A percentile compares a stretch with the other conserved stretches of the same genome.
These are phyloP conservation scores for Pyrus communis DNA, from an alignment of 306 rosid species.

Conservation along the genomic window DNA sequence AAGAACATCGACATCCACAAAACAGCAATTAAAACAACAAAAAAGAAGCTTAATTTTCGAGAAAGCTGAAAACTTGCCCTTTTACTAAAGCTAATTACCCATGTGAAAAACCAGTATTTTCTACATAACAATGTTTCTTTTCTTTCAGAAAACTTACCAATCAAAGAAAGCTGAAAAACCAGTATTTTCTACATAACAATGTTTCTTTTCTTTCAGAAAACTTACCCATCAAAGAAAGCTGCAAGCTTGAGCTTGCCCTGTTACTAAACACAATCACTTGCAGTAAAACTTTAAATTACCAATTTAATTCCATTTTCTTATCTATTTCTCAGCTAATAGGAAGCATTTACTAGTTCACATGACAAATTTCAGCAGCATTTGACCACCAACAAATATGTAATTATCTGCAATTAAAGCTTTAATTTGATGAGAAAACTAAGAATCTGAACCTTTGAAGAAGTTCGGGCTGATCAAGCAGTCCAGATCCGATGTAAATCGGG, in stretches of 20 bases:
- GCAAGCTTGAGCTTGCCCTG: not conserved
- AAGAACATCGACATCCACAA: not conserved
- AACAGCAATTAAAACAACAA: not conserved
- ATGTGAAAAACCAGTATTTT: not conserved
- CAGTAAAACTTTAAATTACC: not conserved
- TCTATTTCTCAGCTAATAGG: not conserved
- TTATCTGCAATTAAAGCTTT: not conserved
- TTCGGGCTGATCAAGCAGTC: constrained; percentile 60
- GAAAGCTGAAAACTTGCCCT: not conserved
- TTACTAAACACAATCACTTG: not conserved
- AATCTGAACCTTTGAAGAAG: constrained; percentile 58
- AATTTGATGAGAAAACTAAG: not conserved
- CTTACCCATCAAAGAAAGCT: not conserved
- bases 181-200: not conserved
- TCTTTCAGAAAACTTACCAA: not conserved
- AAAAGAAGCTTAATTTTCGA: not conserved
- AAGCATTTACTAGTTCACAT: not conserved
- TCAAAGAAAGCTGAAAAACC: not conserved
- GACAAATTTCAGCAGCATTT: not conserved
- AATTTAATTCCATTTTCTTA: not conserved
- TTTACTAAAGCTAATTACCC: not conserved
- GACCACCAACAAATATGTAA: not conserved
- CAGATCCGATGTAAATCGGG: constrained; percentile 89
- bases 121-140: not conserved
- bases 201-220: not conserved